Base-by-base conservation (phyloP, 306 rosid genomes). In the Purshia tridentata region DNA sequence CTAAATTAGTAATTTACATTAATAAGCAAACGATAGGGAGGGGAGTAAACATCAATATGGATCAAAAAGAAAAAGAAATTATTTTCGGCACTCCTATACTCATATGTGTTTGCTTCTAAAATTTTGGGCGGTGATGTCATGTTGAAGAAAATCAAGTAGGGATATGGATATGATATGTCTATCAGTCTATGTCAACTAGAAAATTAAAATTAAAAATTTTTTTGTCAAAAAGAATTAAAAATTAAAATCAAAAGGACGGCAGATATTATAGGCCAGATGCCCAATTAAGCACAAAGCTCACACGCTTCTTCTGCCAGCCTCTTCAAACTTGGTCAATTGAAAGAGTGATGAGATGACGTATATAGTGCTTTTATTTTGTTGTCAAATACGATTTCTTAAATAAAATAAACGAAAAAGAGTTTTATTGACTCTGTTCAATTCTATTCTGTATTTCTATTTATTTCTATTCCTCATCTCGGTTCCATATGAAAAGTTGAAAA, bases 181-280 rank as follows among this genome's bases (percentile, higher is more conserved):
- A 70, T 42, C 19, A 54, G 37, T 42, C 74, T 15, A 70, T 70
- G 75, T 55, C 75, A 22, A 70, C 74, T 56, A 70, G 64, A 70
- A 70, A 40, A n/a, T 60, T 16, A 16, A 10, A n/a, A 4, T 8
- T 14, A 12, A 11, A 56, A 39, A 54, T 6, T 12, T 40, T 12
- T 69, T 22, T 3, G 35, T 6, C 6, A 5, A 39, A 61, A 9
- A 16, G 7, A 59, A 35, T 29, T 59, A 12, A 59, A 59, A 29
- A 2, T 12, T 55, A 6, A 23, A 15, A 50, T 50, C 0, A 12
- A 58, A 58, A 35, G 47, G 67, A 57, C 56, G 57, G 75, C 75
- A 45, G 54, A 22, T 8, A 55, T 18, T 8, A 18, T 13, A 1
- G 1, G 35, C 35, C 35, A 29, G 35, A 3, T 29, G 16, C 1